These are phyloP conservation scores for Tricholoma hemisulphureum DNA, from an alignment of 768 basidiomycete genomes.

Conservation along the genomic window DNA sequence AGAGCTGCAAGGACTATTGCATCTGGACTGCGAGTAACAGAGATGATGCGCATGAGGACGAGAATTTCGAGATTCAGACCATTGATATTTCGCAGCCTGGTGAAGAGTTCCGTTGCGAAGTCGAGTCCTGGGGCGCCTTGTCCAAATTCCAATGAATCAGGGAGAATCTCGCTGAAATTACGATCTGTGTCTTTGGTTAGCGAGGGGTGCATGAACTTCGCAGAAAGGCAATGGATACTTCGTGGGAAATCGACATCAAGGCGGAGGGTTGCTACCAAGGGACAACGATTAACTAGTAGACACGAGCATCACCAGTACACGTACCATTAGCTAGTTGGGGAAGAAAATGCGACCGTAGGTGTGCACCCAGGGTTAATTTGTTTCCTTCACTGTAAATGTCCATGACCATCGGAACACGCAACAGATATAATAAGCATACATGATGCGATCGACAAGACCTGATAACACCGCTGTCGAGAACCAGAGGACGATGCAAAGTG, in stretches of 20 bases:
- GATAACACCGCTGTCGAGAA: slow-evolving; percentile 25
- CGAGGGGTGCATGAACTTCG: background rate
- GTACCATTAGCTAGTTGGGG: slow-evolving; percentile 40
- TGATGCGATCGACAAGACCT: slow-evolving; percentile 18
- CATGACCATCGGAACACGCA: background rate
- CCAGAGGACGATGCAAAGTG: slow-evolving; percentile 26
- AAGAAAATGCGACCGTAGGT: slow-evolving; percentile 37
- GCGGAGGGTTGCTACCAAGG: background rate
- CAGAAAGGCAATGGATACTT: background rate
- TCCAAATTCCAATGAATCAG: slow-evolving; percentile 18
- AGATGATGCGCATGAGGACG: slow-evolving; percentile 20
- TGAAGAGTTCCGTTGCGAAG: slow-evolving; percentile 25
- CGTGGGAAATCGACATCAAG: background rate
- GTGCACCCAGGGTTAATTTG: slow-evolving; percentile 23
- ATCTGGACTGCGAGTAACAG: slow-evolving; percentile 14
- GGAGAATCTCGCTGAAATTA: background rate
- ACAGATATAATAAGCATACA: slow-evolving; percentile 3
- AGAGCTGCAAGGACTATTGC: slow-evolving; percentile 25
- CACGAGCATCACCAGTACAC: background rate
- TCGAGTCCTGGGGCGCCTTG: slow-evolving; percentile 35
- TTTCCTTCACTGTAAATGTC: slow-evolving; percentile 12
- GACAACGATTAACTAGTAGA: too few species aligned
- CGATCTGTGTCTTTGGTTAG: background rate
- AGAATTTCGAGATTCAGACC: slow-evolving; percentile 26
- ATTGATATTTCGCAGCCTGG: slow-evolving; percentile 19